phyloP scores from a whole-genome alignment of 2,329 filamentous ascomycete genomes.

The Sporothrix globosa region DNA sequence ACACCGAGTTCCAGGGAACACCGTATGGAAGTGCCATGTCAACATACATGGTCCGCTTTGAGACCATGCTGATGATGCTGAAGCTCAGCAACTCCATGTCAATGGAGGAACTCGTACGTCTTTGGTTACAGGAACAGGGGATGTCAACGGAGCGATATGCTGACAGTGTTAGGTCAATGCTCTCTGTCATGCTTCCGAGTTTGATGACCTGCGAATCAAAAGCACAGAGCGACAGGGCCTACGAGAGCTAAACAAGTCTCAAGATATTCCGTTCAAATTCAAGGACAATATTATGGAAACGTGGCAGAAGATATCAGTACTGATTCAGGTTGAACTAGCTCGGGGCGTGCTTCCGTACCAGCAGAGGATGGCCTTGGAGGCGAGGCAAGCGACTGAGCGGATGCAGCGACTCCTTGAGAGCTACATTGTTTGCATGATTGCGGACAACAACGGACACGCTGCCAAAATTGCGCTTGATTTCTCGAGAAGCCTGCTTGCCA shows the following conservation, averaged over 20 bases:
- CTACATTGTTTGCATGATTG: slow-evolving; percentile 70
- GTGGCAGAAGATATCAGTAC: slow-evolving; percentile 74
- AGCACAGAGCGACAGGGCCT: slow-evolving; percentile 69
- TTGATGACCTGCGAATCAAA: slow-evolving; percentile 72
- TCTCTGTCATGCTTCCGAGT: slow-evolving; percentile 71
- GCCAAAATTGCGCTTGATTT: slow-evolving; percentile 74
- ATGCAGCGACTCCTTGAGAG: slow-evolving; percentile 72
- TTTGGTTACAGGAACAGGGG: not conserved
- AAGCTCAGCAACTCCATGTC: slow-evolving; percentile 62
- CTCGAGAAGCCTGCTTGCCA: slow-evolving; percentile 73
- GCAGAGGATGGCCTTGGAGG: slow-evolving; percentile 57
- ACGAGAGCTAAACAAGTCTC: slow-evolving; percentile 71
- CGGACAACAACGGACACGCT: slow-evolving; percentile 64
- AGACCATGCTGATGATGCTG: slow-evolving; percentile 75
- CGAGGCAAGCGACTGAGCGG: slow-evolving; percentile 69
- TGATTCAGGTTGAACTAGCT: slow-evolving; percentile 74
- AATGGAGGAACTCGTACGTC: slow-evolving; percentile 68
- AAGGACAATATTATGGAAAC: slow-evolving; percentile 67
- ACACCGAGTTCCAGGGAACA: slow-evolving; percentile 61
- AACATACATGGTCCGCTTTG: slow-evolving; percentile 76
- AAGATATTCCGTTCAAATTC: slow-evolving; percentile 70
- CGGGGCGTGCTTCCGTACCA: slow-evolving; percentile 60
- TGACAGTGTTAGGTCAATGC: slow-evolving; percentile 59
- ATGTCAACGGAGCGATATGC: not conserved
- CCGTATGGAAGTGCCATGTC: slow-evolving; percentile 81